Conservation (phyloP, 2,329 filamentous ascomycete genomes). For the Alternaria conjuncta region DNA sequence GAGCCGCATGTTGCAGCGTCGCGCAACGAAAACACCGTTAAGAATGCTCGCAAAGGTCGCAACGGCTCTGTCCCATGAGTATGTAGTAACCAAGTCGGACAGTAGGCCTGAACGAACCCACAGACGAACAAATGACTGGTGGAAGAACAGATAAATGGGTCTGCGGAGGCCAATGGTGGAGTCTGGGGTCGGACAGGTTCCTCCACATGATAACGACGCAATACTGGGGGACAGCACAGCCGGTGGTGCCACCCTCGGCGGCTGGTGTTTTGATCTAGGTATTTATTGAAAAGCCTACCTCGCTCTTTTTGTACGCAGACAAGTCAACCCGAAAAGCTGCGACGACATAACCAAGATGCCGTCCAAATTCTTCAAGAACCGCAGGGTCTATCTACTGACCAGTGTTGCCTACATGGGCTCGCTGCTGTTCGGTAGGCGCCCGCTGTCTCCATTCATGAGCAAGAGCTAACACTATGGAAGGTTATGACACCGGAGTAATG, state of each 20-base stretch:
- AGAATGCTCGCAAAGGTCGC: neutral
- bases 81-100: neutral
- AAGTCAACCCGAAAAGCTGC: neutral
- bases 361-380: constrained; percentile 15
- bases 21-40: neutral
- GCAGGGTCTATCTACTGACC: constrained; percentile 12
- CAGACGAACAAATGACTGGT: constrained; percentile 1
- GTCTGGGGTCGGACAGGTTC: constrained; percentile 10
- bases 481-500: constrained; percentile 16
- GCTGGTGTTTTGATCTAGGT: neutral
- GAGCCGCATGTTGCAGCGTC: neutral
- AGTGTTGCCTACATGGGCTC: constrained; percentile 16
- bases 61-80: neutral
- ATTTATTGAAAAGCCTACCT: constrained; percentile 3
- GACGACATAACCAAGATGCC: constrained; percentile 7
- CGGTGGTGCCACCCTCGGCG: constrained; percentile 2
- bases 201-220: constrained; percentile 8
- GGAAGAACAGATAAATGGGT: constrained; percentile 12
- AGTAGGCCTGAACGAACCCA: neutral
- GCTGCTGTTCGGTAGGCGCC: constrained; percentile 8
- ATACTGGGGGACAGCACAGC: neutral
- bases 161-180: constrained; percentile 8
- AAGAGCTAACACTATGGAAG: neutral
- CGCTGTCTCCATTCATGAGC: neutral
- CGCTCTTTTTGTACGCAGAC: neutral